Evolutionary conservation across 805 yeast genomes (phyloP), one percentile per base, ranked within the genome.

Genomic region (Sugiyamaella floridensis): DNA sequence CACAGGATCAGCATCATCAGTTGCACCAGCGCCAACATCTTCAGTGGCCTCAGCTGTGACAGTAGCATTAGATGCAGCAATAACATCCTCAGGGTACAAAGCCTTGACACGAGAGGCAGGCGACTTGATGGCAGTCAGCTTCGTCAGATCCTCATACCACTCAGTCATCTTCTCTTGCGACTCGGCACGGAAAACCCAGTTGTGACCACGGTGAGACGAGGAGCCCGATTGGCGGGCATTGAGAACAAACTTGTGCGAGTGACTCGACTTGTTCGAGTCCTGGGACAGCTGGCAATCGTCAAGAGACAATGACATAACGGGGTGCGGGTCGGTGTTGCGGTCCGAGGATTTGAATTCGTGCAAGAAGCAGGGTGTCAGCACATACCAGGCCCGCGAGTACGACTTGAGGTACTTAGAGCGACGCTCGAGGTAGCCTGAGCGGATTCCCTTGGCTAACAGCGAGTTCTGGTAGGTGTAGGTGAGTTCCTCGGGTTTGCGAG

Each of bases 121-220:
- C n/a, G 78, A 78, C 18, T 83, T 73, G 54, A 85, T 73, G 14
- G 76, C 69, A 1, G 93, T 85, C 60, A 89, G 73, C 46, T 73
- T 74, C 65, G 83, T 82, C 59, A 92, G 75, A 63, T 86, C 95
- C 58, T 79, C 79, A 68, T 79, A 87, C 99, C 99, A 92, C 41
- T 75, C 77, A 66, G 84, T 80, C 92, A 89, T 87, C 32, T 77
- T 68, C 43, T 83, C 85, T 61, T 85, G 86, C 47, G 85, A 79
- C 63, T 86, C 93, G n/a, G 95, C 84, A 58, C 95, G 78, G 73
- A 92, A 90, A n/a, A 90, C 93, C 88, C 93, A 89, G 62, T 89
- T 89, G 70, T 90, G 97, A 43, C 89, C 87, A 63, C 88, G 58
- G 43, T 66, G 66, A 16, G 56, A 53, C 7, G 47, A 45, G 40